Conservation (phyloP, 768 basidiomycete genomes). For the Russula abietina region DNA sequence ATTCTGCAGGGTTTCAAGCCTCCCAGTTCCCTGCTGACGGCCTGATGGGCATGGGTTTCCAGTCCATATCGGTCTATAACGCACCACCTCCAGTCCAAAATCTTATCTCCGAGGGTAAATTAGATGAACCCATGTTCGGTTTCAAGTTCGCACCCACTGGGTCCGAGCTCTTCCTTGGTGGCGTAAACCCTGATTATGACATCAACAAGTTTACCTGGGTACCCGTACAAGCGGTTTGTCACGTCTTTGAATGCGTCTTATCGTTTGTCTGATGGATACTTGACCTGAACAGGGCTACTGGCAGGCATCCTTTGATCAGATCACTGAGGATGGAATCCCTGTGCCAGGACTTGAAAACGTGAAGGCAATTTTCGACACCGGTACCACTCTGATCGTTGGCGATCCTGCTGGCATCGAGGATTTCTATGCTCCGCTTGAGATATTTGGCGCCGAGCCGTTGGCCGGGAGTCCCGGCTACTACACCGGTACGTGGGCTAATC, state of each 20-base stretch:
- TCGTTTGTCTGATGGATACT: not conserved
- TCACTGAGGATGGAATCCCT: not conserved
- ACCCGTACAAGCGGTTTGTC: conserved; percentile 1
- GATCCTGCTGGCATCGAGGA: conserved; percentile 10
- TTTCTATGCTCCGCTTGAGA: conserved; percentile 13
- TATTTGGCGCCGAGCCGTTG: not conserved
- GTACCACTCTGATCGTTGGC: conserved; percentile 26
- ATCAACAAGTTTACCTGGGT: conserved; percentile 18
- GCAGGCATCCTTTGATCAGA: conserved; percentile 20
- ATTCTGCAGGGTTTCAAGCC: conserved; percentile 32
- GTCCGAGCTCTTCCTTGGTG: conserved; percentile 16
- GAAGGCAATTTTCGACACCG: conserved; percentile 25
- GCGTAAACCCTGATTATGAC: not conserved
- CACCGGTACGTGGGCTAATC: not conserved
- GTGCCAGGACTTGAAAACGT: not conserved
- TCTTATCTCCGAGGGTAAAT: conserved; percentile 35
- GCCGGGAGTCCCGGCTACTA: not conserved
- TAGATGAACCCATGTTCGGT: conserved; percentile 38
- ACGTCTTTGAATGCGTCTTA: not conserved
- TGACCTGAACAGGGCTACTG: conserved; percentile 19
- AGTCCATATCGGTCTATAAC: conserved; percentile 27
- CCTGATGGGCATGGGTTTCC: conserved; percentile 38
- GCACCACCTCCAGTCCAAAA: conserved; percentile 35
- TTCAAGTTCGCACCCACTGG: conserved; percentile 41
- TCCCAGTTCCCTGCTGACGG: conserved; percentile 36